A percentile compares a stretch with the other conserved stretches of the same genome.
phyloP scores from a whole-genome alignment of 331 rosid species.

The Erythrophleum ivorense region DNA sequence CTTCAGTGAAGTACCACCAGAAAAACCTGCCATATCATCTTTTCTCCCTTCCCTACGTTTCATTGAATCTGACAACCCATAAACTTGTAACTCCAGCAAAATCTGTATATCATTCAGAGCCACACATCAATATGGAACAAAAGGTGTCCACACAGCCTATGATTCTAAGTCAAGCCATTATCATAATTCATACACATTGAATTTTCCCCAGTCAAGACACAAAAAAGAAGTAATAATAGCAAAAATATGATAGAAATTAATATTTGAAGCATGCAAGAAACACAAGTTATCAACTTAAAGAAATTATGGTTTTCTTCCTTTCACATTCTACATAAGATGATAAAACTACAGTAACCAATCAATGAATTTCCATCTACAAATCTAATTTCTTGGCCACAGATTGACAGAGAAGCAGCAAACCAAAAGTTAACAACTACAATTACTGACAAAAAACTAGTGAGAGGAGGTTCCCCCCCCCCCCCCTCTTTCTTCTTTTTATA shows the following conservation, averaged over 20 bases:
- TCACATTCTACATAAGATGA: constrained; percentile 10
- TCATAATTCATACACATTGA: background rate
- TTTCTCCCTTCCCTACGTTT: constrained; percentile 80
- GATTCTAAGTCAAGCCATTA: constrained; percentile 30
- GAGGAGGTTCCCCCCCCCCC: background rate
- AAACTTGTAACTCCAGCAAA: constrained; percentile 89
- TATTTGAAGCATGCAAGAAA: constrained; percentile 28
- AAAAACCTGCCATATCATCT: constrained; percentile 60
- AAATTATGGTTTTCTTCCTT: background rate
- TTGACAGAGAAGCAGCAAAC: constrained; percentile 30
- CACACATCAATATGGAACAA: constrained; percentile 36
- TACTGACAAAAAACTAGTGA: constrained; percentile 7
- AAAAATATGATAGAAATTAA: background rate
- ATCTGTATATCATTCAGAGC: constrained; percentile 57
- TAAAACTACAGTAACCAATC: background rate
- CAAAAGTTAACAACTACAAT: constrained; percentile 26
- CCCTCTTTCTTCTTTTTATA: background rate
- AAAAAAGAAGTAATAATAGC: constrained; percentile 25
- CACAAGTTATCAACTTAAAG: constrained; percentile 20
- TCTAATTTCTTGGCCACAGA: constrained; percentile 26
- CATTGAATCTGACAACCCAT: constrained; percentile 90
- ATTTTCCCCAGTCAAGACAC: background rate
- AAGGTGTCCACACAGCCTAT: constrained; percentile 26
- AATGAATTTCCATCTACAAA: constrained; percentile 22
- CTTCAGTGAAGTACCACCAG: constrained; percentile 52